Evolutionary conservation across 768 basidiomycete genomes (phyloP).

Genomic region (Amanita jacksonii): DNA sequence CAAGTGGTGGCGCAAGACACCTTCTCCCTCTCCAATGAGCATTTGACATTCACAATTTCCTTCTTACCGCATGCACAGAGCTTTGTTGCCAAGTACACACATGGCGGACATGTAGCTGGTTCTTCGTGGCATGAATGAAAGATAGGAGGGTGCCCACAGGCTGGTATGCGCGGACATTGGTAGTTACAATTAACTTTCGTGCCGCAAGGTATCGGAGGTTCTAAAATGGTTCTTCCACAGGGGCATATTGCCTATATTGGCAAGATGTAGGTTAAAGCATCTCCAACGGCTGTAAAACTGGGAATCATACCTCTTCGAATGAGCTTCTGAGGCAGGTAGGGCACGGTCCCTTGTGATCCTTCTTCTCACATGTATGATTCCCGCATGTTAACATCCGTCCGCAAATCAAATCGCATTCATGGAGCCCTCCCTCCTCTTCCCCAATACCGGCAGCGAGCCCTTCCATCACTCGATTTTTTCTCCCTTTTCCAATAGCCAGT

Average conservation of each 20-base stretch:
- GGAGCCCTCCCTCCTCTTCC: slow-evolving; percentile 58
- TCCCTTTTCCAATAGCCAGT: slow-evolving; percentile 41
- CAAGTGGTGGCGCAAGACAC: slow-evolving; percentile 82
- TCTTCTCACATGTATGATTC: slow-evolving; percentile 66
- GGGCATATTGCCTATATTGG: slow-evolving; percentile 55
- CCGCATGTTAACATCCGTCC: slow-evolving; percentile 67
- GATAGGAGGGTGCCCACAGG: slow-evolving; percentile 76
- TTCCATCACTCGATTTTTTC: no score
- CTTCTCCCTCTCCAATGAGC: slow-evolving; percentile 67
- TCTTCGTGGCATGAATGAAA: slow-evolving; percentile 81
- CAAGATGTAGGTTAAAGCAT: no score
- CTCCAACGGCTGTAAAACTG: neutral
- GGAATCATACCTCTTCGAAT: slow-evolving; percentile 72
- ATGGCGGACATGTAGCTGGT: slow-evolving; percentile 67
- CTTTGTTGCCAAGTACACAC: slow-evolving; percentile 72
- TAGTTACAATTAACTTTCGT: slow-evolving; percentile 69
- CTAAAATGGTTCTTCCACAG: slow-evolving; percentile 79
- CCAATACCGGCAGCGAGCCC: slow-evolving; percentile 31
- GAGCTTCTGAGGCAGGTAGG: slow-evolving; percentile 77
- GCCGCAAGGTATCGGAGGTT: slow-evolving; percentile 86
- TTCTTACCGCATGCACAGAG: slow-evolving; percentile 87
- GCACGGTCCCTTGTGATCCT: slow-evolving; percentile 80
- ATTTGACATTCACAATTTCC: slow-evolving; percentile 66
- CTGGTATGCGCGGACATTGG: slow-evolving; percentile 63
- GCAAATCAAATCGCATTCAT: slow-evolving; percentile 79